phyloP scores from a whole-genome alignment of 805 yeast species.

The Limtongia smithiae region DNA sequence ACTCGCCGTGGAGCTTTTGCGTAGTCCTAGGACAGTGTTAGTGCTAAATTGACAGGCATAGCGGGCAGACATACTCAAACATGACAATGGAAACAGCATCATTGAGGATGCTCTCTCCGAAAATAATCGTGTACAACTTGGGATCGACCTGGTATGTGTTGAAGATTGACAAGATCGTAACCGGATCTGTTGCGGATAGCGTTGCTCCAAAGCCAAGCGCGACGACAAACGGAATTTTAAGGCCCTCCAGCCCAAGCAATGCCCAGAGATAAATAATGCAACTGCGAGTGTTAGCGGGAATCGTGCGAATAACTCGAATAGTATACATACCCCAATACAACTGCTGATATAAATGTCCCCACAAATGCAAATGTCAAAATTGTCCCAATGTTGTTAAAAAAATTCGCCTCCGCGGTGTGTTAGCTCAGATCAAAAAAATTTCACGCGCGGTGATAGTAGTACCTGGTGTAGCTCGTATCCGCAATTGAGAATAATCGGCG shows the following conservation, averaged over 20 bases:
- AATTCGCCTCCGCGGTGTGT: constrained; percentile 57
- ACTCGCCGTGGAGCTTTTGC: constrained; percentile 89
- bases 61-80: constrained; percentile 56
- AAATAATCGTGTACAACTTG: constrained; percentile 90
- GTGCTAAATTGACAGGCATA: not conserved
- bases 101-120: constrained; percentile 91
- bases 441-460: not conserved
- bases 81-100: constrained; percentile 98
- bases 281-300: not conserved
- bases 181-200: constrained; percentile 96
- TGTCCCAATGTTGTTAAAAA: constrained; percentile 86
- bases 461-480: constrained; percentile 89
- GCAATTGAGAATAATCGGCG: constrained; percentile 93
- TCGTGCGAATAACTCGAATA: no score
- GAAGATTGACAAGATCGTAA: constrained; percentile 91
- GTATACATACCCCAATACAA: constrained; percentile 79
- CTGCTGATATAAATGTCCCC: constrained; percentile 89
- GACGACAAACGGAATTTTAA: constrained; percentile 88
- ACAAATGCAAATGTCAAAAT: constrained; percentile 93
- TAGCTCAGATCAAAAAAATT: not conserved
- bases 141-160: constrained; percentile 98
- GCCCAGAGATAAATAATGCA: constrained; percentile 68
- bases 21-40: constrained; percentile 53
- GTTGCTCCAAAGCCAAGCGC: constrained; percentile 98
- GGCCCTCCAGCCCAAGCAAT: constrained; percentile 81